A percentile compares a stretch with the other conserved stretches of the same genome.
Conservation (phyloP, 2,329 filamentous ascomycete genomes). For the Aureobasidium sp. region DNA sequence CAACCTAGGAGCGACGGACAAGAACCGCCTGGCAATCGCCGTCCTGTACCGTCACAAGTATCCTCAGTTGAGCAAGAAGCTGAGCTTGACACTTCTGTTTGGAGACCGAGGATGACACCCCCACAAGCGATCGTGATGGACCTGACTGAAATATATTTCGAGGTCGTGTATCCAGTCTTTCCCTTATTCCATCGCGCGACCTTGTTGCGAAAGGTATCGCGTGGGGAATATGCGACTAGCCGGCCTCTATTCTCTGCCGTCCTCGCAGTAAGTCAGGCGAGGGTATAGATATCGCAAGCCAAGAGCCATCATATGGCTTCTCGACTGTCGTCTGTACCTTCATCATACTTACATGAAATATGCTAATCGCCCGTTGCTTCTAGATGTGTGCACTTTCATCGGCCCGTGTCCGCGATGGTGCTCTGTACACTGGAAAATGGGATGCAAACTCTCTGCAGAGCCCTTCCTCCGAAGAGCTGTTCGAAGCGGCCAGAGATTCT, state of each 20-base stretch:
- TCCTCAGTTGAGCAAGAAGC: not conserved
- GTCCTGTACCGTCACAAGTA: constrained; percentile 1
- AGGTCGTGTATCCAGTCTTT: constrained; percentile 58
- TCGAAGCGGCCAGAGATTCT: constrained; percentile 46
- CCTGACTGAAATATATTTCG: constrained; percentile 55
- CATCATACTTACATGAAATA: too few species aligned
- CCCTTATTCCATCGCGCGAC: constrained; percentile 54
- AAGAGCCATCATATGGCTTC: too few species aligned
- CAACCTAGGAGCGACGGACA: not conserved
- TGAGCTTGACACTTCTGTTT: constrained; percentile 26
- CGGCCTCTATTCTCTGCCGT: constrained; percentile 53
- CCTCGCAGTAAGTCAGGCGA: too few species aligned
- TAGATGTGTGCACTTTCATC: constrained; percentile 57
- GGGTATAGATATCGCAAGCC: too few species aligned
- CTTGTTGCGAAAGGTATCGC: constrained; percentile 42
- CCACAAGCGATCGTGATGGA: constrained; percentile 42
- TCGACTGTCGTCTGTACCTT: too few species aligned
- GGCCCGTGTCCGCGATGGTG: constrained; percentile 56
- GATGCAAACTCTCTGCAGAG: constrained; percentile 35
- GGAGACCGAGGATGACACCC: constrained; percentile 21
- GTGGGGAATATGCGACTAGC: constrained; percentile 45
- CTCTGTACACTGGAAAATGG: constrained; percentile 42
- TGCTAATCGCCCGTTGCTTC: too few species aligned
- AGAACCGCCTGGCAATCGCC: not conserved
- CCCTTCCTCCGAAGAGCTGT: constrained; percentile 49